Evolutionary conservation across 768 basidiomycete species (phyloP).

Genomic region (Mrakia blollopis): DNA sequence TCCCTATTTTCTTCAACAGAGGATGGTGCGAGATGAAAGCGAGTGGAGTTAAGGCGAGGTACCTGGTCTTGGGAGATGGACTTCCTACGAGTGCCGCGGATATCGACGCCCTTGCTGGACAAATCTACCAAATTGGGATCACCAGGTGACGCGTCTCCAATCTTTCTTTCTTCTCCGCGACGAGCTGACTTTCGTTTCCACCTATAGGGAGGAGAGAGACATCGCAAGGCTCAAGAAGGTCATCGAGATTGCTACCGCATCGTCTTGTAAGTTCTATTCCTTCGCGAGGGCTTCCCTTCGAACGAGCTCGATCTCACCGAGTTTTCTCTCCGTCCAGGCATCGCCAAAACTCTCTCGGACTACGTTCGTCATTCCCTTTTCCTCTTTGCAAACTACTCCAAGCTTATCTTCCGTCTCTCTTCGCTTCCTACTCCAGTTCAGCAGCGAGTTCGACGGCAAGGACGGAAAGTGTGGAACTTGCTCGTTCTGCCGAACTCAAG

Average conservation of each 20-base stretch:
- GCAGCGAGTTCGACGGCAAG: not conserved
- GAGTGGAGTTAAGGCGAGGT: constrained; percentile 49
- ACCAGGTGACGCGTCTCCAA: constrained; percentile 28
- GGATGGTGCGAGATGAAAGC: constrained; percentile 45
- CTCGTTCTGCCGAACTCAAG: not conserved
- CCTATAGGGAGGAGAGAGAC: constrained; percentile 47
- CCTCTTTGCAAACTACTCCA: not conserved
- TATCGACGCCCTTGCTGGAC: constrained; percentile 43
- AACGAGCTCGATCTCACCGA: not conserved
- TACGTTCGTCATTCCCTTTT: constrained; percentile 47
- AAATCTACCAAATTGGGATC: constrained; percentile 47
- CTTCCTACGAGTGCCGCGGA: constrained; percentile 44
- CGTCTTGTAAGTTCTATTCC: constrained; percentile 44
- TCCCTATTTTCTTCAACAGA: not conserved
- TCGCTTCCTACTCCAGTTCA: not conserved
- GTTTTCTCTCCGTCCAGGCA: constrained; percentile 41
- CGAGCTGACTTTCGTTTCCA: no score
- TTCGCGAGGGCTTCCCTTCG: not conserved
- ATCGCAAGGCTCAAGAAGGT: constrained; percentile 48
- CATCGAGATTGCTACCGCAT: constrained; percentile 46
- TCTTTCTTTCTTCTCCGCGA: no score
- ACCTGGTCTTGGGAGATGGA: constrained; percentile 42
- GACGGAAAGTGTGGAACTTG: not conserved
- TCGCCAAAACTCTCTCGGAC: constrained; percentile 47
- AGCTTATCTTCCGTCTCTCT: not conserved